These are phyloP conservation scores for Antitrichia curtipendula DNA, from an alignment of 225 moss, liverwort and hornwort species.

Conservation along the genomic window DNA sequence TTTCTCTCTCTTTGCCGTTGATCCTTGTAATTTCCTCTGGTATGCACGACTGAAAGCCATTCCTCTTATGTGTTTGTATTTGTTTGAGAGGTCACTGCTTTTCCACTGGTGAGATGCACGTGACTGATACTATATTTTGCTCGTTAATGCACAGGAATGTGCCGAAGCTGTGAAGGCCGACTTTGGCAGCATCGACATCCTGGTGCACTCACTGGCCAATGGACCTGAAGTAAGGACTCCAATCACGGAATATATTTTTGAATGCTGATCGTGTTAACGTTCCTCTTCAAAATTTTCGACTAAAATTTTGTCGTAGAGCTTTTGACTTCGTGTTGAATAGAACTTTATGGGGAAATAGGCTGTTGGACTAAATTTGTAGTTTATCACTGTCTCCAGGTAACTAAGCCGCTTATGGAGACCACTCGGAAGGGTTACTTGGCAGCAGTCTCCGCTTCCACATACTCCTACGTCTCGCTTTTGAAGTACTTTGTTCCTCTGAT, in stretches of 20 bases:
- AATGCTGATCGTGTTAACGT: background rate
- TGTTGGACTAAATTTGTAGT: background rate
- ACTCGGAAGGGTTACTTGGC: constrained; percentile 91
- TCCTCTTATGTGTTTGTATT: background rate
- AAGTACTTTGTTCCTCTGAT: constrained; percentile 88
- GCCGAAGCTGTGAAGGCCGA: constrained; percentile 78
- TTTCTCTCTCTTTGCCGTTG: background rate
- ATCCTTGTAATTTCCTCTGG: background rate
- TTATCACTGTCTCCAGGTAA: constrained; percentile 41
- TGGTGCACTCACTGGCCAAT: constrained; percentile 95
- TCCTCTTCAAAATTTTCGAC: background rate
- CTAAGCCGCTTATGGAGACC: constrained; percentile 89
- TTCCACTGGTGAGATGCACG: background rate
- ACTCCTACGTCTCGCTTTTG: constrained; percentile 81
- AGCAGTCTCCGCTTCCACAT: constrained; percentile 79
- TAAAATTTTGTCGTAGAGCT: background rate
- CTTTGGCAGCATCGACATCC: constrained; percentile 86
- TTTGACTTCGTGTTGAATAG: background rate
- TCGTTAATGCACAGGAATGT: constrained; percentile 52
- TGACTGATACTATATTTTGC: background rate
- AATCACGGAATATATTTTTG: background rate
- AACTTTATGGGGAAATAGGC: background rate
- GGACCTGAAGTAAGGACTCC: constrained; percentile 73
- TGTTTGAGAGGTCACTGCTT: background rate
- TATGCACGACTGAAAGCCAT: background rate